A percentile compares a stretch with the other conserved stretches of the same genome.
These are phyloP conservation scores for Colletotrichum sp. DNA, from an alignment of 2,329 filamentous ascomycete species.

Conservation along the genomic window DNA sequence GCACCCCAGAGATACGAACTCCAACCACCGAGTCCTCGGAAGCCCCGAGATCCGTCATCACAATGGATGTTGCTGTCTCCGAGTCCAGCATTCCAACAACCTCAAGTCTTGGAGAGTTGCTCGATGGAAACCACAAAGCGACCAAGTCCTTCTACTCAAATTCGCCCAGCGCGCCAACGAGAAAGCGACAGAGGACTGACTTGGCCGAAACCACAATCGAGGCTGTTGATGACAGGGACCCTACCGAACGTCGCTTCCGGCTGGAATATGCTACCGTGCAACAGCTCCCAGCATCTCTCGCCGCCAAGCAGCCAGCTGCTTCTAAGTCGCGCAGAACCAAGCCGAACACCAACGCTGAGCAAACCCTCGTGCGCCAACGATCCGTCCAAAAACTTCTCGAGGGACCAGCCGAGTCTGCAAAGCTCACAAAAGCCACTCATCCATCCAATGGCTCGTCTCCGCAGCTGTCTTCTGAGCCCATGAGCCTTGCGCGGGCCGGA, in stretches of 20 bases:
- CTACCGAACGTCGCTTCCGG: slow-evolving; percentile 57
- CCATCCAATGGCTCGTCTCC: background rate
- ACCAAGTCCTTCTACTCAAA: slow-evolving; percentile 44
- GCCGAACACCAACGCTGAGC: slow-evolving; percentile 48
- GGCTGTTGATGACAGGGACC: background rate
- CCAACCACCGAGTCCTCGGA: background rate
- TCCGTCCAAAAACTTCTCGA: slow-evolving; percentile 40
- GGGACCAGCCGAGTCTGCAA: slow-evolving; percentile 4
- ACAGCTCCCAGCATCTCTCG: slow-evolving; percentile 78
- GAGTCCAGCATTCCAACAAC: slow-evolving; percentile 21
- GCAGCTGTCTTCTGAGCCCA: slow-evolving; percentile 23
- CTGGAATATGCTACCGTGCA: slow-evolving; percentile 81
- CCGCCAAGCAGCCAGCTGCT: slow-evolving; percentile 73
- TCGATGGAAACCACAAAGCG: slow-evolving; percentile 46
- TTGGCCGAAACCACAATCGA: background rate
- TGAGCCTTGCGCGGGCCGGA: slow-evolving; percentile 34
- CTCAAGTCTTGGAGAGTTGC: slow-evolving; percentile 38
- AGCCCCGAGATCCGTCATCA: background rate
- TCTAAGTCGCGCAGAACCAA: slow-evolving; percentile 43
- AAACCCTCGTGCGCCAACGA: slow-evolving; percentile 42
- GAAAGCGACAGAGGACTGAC: slow-evolving; percentile 41
- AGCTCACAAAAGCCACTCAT: background rate
- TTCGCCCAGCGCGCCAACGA: slow-evolving; percentile 14
- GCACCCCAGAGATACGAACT: background rate
- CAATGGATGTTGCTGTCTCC: slow-evolving; percentile 32